phyloP scores from a whole-genome alignment of 257 asterid genomes.

The Ballota nigra region DNA sequence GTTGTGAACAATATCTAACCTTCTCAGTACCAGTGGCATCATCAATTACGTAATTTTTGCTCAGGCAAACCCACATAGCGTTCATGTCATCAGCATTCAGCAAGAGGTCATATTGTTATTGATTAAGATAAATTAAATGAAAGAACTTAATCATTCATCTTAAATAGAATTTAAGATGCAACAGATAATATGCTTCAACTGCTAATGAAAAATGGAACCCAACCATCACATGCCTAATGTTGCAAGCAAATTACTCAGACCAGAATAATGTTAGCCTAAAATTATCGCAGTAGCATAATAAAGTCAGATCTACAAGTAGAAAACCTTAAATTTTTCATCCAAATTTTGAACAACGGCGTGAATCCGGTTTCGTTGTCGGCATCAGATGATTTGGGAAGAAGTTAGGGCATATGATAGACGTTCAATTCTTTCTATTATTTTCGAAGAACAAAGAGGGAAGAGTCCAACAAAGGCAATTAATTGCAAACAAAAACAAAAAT shows the following conservation, averaged over 20 bases:
- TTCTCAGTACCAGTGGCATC: conserved; percentile 99
- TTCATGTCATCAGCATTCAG: conserved; percentile 99
- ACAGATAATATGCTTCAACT: neutral
- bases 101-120: conserved; percentile 98
- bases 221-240: neutral
- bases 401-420: too few species aligned
- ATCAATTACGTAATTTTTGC: conserved; percentile 98
- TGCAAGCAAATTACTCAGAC: conserved; percentile 5
- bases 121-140: conserved; percentile 24
- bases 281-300: neutral
- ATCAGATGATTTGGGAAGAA: too few species aligned
- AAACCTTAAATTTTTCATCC: conserved; percentile 6
- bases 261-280: conserved; percentile 3
- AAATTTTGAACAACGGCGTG: too few species aligned
- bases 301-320: conserved; percentile 22
- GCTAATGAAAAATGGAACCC: conserved; percentile 3
- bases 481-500: too few species aligned
- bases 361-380: too few species aligned
- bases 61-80: conserved; percentile 98
- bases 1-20: conserved; percentile 38
- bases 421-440: too few species aligned
- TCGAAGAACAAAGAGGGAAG: too few species aligned
- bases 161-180: neutral
- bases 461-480: too few species aligned
- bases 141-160: neutral